Evolutionary conservation across 768 basidiomycete genomes (phyloP), one percentile per base, ranked within the genome.

Genomic region (Naganishia kalamii): DNA sequence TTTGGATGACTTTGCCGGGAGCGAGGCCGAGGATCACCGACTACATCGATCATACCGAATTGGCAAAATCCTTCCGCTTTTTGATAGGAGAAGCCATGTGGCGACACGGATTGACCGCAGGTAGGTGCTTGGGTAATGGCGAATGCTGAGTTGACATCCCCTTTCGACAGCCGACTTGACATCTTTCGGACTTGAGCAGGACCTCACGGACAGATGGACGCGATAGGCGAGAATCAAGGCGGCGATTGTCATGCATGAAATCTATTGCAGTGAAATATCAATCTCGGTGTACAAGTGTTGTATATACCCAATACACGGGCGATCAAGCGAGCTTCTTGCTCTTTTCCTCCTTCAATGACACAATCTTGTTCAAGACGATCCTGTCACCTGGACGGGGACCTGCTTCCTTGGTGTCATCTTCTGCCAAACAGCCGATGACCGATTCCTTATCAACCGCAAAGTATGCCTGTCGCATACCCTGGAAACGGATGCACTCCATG

Each of bases 401-500:
- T 1, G 79, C 80, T 10, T 61, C 68, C 37, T 43, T 57, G 19
- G 41, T 27, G 1, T 79, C 82, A 5, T 80, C 77, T 67, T 86
- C 84, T 15, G 86, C 84, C 30, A 94, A 76, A 62, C 83, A 84
- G 17, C 83, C 84, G 37, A 92, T 72, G 37, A 83, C 81, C 40
- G 92, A 81, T 72, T 97, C 93, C 77, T 86, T 88, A 77, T 99
- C 96, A 29, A 98, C 81, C 21, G 90, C 84, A 74, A 99, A 98
- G 81, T 97, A 99, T 2, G 88, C 96, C 50, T 97, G 87, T 11
- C 96, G 86, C 73, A 97, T 82, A 8, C 92, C 96, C 79, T 99
- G 96, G 86, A 99, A 98, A 41, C 96, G 84, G 62, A 98, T 84
- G 74, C 88, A 90, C 78, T 98, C 96, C 77, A 88, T 88, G 29